These are phyloP conservation scores for Primulina tabacum DNA, from an alignment of 257 asterid genomes.

Conservation along the genomic window DNA sequence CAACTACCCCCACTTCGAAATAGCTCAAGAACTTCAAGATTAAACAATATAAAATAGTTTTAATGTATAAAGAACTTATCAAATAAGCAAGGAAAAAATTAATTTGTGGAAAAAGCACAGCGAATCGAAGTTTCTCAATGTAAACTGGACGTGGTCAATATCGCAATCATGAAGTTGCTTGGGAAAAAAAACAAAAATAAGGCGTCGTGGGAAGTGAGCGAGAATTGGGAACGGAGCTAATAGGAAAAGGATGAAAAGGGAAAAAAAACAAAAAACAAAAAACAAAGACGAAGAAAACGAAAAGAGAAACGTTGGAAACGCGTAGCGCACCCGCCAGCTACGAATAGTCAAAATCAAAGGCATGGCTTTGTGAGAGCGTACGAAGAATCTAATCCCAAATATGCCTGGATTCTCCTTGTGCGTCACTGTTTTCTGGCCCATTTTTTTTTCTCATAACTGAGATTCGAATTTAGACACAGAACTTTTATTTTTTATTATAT, in stretches of 20 bases:
- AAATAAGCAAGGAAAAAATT: background rate
- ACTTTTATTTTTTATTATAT: no score
- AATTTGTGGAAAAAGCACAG: background rate
- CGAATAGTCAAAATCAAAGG: conserved; percentile 26
- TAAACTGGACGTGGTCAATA: background rate
- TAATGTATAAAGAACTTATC: background rate
- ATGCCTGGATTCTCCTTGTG: conserved; percentile 35
- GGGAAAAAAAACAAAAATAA: background rate
- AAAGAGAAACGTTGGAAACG: conserved; percentile 16
- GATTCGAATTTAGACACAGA: no score
- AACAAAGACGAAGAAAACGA: background rate
- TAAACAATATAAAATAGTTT: background rate
- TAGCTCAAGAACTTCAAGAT: background rate
- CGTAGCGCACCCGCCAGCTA: conserved; percentile 25
- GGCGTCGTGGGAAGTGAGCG: background rate
- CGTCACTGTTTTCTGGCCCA: background rate
- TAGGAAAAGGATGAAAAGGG: background rate
- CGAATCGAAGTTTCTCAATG: background rate
- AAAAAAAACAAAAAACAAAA: background rate
- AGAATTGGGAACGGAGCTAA: background rate
- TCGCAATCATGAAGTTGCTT: background rate
- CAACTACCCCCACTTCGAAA: conserved; percentile 20
- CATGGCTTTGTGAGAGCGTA: conserved; percentile 15
- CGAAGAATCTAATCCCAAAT: conserved; percentile 30
- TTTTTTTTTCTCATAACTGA: no score